These are phyloP conservation scores for Annona cherimola DNA, from an alignment of 164 flowering plant species.

Conservation along the genomic window DNA sequence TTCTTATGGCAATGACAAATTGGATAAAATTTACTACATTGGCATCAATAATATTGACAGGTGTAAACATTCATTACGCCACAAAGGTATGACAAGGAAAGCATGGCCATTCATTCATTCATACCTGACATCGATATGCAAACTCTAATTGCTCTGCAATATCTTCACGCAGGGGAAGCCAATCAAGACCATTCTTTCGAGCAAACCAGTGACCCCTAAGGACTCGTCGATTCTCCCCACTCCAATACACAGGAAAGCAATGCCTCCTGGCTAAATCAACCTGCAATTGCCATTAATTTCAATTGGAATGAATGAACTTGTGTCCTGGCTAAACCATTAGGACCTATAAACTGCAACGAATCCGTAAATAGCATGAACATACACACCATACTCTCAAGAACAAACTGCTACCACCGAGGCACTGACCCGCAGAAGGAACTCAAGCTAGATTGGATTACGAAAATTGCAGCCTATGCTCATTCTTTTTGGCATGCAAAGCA, in stretches of 20 bases:
- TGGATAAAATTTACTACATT: too few species aligned
- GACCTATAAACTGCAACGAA: too few species aligned
- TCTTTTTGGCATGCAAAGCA: too few species aligned
- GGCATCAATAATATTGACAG: not conserved
- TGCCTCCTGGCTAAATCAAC: conserved; percentile 81
- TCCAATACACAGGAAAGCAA: conserved; percentile 95
- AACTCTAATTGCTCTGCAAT: conserved; percentile 90
- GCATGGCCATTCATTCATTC: not conserved
- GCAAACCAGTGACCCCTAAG: conserved; percentile 99
- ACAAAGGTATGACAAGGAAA: not conserved
- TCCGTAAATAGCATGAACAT: too few species aligned
- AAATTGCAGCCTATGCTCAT: too few species aligned
- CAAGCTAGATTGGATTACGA: too few species aligned
- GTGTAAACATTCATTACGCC: not conserved
- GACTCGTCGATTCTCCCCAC: conserved; percentile 91
- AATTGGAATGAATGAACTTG: conserved; percentile 1
- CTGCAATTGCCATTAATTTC: conserved; percentile 32
- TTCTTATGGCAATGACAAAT: not conserved
- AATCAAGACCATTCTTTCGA: conserved; percentile 83
- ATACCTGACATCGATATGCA: conserved; percentile 79
- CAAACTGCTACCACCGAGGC: too few species aligned
- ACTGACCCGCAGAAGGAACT: too few species aligned
- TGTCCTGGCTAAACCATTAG: too few species aligned
- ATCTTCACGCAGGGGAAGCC: conserved; percentile 95
- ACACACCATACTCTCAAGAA: too few species aligned